phyloP scores from a whole-genome alignment of 169 alveolate genomes.

The Plasmodium gonderi region DNA sequence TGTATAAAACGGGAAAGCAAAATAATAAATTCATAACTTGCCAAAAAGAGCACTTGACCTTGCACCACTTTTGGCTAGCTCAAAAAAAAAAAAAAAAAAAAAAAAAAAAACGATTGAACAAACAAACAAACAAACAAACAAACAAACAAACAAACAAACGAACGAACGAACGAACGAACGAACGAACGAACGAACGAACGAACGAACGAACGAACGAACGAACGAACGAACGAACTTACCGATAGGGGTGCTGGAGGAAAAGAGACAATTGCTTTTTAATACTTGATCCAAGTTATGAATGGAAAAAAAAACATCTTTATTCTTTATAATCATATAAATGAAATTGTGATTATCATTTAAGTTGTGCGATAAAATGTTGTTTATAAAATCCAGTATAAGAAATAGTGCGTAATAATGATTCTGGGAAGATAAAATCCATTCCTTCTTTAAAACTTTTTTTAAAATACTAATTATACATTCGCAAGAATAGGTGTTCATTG shows the following conservation, averaged over 20 bases:
- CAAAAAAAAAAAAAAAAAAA: background rate
- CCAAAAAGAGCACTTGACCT: background rate
- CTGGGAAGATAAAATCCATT: conserved; percentile 68
- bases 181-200: background rate
- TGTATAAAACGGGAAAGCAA: background rate
- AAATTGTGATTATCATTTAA: conserved; percentile 65
- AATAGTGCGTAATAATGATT: conserved; percentile 54
- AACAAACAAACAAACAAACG: background rate
- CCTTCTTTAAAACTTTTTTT: conserved; percentile 70
- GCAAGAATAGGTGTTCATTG: conserved; percentile 60
- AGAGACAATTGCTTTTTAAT: conserved; percentile 19
- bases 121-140: background rate
- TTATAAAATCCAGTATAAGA: conserved; percentile 67
- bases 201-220: background rate
- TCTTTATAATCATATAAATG: conserved; percentile 60
- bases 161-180: background rate
- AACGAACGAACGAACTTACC: background rate
- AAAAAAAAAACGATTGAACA: background rate
- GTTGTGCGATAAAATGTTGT: conserved; percentile 63
- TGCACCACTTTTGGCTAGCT: background rate
- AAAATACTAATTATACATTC: conserved; percentile 62
- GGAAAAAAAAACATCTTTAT: conserved; percentile 51
- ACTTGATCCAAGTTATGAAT: conserved; percentile 45
- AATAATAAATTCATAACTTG: background rate
- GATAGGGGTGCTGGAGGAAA: background rate